A percentile compares a stretch with the other conserved stretches of the same genome.
phyloP scores from a whole-genome alignment of 2,329 filamentous ascomycete genomes.

The Pestalotiopsis sp. region DNA sequence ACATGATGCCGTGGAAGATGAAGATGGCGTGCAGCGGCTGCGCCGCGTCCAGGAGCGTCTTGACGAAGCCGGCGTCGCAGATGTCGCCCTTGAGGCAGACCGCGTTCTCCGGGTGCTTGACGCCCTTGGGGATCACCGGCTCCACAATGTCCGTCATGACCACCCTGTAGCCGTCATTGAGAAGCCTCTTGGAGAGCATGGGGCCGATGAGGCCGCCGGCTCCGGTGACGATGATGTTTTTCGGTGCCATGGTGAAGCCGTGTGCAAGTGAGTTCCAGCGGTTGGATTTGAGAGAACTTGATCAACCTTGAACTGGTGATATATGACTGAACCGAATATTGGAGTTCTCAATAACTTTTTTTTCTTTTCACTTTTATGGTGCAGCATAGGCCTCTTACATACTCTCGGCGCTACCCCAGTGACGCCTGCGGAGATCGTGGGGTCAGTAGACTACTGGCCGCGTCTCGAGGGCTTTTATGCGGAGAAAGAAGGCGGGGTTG shows the following conservation, averaged over 20 bases:
- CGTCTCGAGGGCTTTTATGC: neutral
- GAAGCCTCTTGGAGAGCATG: constrained; percentile 40
- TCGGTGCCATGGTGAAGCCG: constrained; percentile 16
- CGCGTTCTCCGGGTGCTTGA: constrained; percentile 51
- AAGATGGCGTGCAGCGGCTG: constrained; percentile 53
- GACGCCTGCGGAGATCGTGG: neutral
- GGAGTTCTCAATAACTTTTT: neutral
- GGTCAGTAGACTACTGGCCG: neutral
- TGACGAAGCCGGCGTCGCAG: constrained; percentile 32
- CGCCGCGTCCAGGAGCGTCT: constrained; percentile 42
- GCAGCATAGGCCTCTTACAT: neutral
- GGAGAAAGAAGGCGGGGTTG: neutral
- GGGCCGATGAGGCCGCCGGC: constrained; percentile 36
- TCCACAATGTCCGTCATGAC: constrained; percentile 57
- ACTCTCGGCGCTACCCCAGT: neutral
- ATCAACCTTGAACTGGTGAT: neutral
- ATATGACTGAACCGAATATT: neutral
- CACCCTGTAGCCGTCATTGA: constrained; percentile 40
- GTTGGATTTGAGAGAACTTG: neutral
- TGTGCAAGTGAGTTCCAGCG: neutral
- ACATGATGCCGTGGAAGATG: constrained; percentile 71
- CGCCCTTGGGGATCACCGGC: constrained; percentile 51
- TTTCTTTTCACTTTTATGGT: neutral
- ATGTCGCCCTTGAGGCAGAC: constrained; percentile 53
- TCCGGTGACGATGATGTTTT: constrained; percentile 37